Evolutionary conservation across 139 green algal species (phyloP).

Genomic region (Closterium sp.): DNA sequence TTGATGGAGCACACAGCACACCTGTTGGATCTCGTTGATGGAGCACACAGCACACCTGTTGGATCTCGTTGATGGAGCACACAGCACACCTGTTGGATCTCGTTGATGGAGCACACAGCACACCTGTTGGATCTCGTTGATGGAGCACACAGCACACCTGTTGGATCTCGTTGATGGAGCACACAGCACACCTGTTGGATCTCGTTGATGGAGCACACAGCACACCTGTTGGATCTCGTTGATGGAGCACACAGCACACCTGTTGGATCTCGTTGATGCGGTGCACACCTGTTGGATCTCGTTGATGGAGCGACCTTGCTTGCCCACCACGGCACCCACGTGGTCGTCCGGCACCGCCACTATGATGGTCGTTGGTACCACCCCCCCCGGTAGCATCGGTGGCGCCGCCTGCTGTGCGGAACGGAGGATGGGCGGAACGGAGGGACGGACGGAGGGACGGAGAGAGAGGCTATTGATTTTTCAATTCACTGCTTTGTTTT

Average conservation of each 20-base stretch:
- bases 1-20: neutral
- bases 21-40: constrained; percentile 73
- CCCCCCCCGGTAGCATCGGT: neutral
- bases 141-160: constrained; percentile 1
- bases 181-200: too few species aligned
- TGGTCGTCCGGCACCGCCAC: constrained; percentile 69
- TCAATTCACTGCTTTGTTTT: too few species aligned
- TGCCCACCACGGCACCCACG: constrained; percentile 75
- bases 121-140: too few species aligned
- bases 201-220: neutral
- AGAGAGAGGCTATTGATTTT: neutral
- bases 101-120: constrained; percentile 68
- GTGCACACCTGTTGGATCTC: constrained; percentile 66
- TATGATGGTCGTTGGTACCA: constrained; percentile 52
- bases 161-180: constrained; percentile 75
- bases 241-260: constrained; percentile 55
- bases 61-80: neutral
- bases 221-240: constrained; percentile 69
- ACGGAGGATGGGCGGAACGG: neutral
- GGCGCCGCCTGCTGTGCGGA: neutral
- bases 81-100: constrained; percentile 69
- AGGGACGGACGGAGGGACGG: neutral
- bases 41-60: too few species aligned
- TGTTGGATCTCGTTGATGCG: constrained; percentile 65
- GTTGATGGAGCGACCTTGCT: constrained; percentile 65